Evolutionary conservation across 2,329 filamentous ascomycete genomes (phyloP).

Genomic region (Penicillium sp.): DNA sequence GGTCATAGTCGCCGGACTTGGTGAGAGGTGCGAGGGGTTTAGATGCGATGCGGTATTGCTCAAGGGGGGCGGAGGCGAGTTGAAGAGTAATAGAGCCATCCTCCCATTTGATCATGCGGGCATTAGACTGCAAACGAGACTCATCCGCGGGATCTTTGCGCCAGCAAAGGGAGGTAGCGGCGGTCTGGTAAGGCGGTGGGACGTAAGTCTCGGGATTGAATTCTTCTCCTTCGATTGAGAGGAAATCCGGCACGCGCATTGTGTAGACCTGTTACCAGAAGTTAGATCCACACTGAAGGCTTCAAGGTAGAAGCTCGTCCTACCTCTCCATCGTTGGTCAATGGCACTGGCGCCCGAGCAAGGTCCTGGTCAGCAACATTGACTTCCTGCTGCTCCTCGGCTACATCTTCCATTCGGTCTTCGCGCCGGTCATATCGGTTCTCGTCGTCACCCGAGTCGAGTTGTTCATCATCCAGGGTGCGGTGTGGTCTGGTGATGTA

Average conservation of each 20-base stretch:
- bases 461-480: constrained; percentile 58
- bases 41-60: constrained; percentile 59
- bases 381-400: constrained; percentile 45
- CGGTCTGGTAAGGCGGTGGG: constrained; percentile 61
- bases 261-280: constrained; percentile 52
- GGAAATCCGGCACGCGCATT: constrained; percentile 61
- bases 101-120: constrained; percentile 64
- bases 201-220: constrained; percentile 62
- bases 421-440: constrained; percentile 53
- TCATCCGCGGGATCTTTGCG: constrained; percentile 60
- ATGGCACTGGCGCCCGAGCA: constrained; percentile 56
- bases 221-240: constrained; percentile 59
- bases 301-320: not conserved
- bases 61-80: constrained; percentile 58
- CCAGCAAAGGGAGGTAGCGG: constrained; percentile 64
- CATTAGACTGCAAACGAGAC: constrained; percentile 60
- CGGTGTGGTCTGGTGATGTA: constrained; percentile 35
- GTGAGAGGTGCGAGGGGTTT: constrained; percentile 59
- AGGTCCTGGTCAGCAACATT: constrained; percentile 56
- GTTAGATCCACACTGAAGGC: constrained; percentile 4
- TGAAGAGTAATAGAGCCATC: constrained; percentile 66
- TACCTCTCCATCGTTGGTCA: constrained; percentile 45
- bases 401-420: constrained; percentile 46
- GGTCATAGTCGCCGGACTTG: constrained; percentile 50
- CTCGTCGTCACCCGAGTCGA: constrained; percentile 63